Conservation (phyloP, 2,329 filamentous ascomycete species). For the Pseudogymnoascus sp. region DNA sequence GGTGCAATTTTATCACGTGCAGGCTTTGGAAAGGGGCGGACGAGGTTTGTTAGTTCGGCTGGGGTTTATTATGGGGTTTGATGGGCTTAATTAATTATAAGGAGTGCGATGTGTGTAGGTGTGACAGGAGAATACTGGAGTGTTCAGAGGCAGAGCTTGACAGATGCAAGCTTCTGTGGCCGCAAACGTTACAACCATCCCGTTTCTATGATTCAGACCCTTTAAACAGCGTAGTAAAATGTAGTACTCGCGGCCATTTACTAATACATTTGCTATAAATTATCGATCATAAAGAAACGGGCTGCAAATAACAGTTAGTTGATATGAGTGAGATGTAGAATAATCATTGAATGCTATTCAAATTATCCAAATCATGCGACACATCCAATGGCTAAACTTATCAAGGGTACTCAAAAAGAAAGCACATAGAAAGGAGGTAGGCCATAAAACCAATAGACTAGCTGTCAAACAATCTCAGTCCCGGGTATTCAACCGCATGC, state of each 20-base stretch:
- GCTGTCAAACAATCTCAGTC: neutral
- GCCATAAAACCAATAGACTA: neutral
- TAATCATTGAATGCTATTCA: neutral
- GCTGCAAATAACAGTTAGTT: neutral
- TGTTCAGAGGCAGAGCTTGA: neutral
- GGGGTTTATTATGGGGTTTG: no score
- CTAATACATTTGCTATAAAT: neutral
- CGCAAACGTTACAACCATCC: neutral
- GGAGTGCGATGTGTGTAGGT: neutral
- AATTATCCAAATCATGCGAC: neutral
- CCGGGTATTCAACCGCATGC: neutral
- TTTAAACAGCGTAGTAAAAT: neutral
- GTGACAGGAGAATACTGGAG: neutral
- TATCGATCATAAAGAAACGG: neutral
- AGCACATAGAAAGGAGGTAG: neutral
- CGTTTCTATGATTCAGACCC: neutral
- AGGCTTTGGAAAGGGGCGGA: neutral
- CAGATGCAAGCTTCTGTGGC: neutral
- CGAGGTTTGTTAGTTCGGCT: fast-evolving
- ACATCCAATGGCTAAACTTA: neutral
- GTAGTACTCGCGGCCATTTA: neutral
- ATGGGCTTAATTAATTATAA: neutral
- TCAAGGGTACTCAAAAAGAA: neutral
- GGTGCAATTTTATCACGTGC: neutral
- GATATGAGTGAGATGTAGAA: neutral